These are phyloP conservation scores for Gynostemma pentaphyllum DNA, from an alignment of 306 rosid genomes.

Conservation along the genomic window DNA sequence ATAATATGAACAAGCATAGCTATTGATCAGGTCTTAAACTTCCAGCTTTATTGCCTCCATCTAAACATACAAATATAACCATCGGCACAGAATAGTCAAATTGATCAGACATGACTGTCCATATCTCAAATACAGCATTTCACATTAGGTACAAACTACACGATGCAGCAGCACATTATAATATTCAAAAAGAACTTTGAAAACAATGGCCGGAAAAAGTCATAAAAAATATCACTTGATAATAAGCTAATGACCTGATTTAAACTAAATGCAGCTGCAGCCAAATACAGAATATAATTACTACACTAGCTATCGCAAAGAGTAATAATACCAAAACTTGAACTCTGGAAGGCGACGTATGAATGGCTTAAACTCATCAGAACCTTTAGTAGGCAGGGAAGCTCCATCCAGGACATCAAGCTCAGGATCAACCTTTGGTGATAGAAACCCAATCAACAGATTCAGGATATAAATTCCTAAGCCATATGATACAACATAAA, in stretches of 20 bases:
- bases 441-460: constrained; percentile 55
- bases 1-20: too few species aligned
- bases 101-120: not conserved
- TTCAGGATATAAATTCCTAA: constrained; percentile 50
- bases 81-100: too few species aligned
- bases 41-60: too few species aligned
- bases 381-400: constrained; percentile 47
- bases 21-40: too few species aligned
- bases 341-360: constrained; percentile 73
- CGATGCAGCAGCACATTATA: not conserved
- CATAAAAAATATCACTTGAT: not conserved
- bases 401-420: constrained; percentile 50
- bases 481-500: constrained; percentile 52
- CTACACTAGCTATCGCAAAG: not conserved
- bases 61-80: too few species aligned
- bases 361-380: constrained; percentile 63
- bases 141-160: not conserved
- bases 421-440: constrained; percentile 63
- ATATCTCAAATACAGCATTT: not conserved
- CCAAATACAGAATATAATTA: not conserved
- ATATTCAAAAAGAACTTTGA: not conserved
- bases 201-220: not conserved
- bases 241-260: not conserved
- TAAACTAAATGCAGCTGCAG: not conserved
- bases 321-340: constrained; percentile 58